Conservation (phyloP, 129 eudicot genomes). For the Tanacetum coccineum region DNA sequence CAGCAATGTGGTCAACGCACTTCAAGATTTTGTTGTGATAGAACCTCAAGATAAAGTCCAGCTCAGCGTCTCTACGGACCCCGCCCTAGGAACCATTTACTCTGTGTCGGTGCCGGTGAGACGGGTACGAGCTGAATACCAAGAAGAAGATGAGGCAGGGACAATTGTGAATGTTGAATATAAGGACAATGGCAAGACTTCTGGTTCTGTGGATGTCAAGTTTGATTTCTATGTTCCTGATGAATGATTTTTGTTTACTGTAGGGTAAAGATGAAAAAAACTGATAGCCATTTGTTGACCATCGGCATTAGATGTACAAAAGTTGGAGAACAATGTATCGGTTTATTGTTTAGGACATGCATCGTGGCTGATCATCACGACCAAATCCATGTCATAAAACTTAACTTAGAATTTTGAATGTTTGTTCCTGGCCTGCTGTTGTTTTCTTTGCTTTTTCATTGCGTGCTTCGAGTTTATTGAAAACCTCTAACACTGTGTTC, state of each 20-base stretch:
- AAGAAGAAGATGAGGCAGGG: constrained; percentile 51
- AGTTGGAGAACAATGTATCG: neutral
- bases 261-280: neutral
- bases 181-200: constrained; percentile 58
- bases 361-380: neutral
- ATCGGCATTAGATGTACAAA: neutral
- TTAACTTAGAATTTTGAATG: neutral
- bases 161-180: constrained; percentile 63
- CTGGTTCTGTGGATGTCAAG: constrained; percentile 78
- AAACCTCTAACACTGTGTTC: too few relatives aligned
- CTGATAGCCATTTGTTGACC: neutral
- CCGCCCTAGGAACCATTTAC: constrained; percentile 65
- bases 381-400: neutral
- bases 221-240: constrained; percentile 76
- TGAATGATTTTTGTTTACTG: constrained; percentile 25
- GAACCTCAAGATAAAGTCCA: constrained; percentile 86
- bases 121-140: constrained; percentile 67
- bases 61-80: constrained; percentile 64
- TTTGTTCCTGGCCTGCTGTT: neutral
- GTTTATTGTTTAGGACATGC: neutral
- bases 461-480: neutral
- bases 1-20: constrained; percentile 51
- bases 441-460: neutral
- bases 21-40: constrained; percentile 82
- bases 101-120: constrained; percentile 77